These are phyloP conservation scores for Neolentinus lepideus DNA, from an alignment of 1,284 basidiomycete species.

Conservation along the genomic window DNA sequence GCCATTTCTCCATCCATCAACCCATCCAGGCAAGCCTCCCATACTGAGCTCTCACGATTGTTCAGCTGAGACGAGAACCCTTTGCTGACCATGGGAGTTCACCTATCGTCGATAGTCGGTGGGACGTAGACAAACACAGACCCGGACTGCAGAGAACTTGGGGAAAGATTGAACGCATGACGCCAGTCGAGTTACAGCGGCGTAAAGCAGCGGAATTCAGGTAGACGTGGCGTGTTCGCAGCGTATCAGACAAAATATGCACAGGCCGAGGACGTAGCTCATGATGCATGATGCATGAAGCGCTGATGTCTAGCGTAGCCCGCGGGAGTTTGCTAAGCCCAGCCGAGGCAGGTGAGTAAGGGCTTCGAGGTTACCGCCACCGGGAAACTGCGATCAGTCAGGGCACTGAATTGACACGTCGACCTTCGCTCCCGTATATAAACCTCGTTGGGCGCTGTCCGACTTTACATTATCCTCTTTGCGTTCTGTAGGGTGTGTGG, in stretches of 20 bases:
- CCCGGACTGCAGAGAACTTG: no score
- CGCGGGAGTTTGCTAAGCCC: not conserved
- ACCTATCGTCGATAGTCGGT: no score
- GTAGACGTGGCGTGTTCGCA: no score
- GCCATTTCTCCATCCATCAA: no score
- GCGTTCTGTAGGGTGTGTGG: slow-evolving; percentile 10
- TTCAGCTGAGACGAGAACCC: no score
- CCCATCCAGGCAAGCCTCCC: no score
- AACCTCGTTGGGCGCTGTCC: not conserved
- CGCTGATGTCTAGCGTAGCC: not conserved
- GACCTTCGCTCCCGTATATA: slow-evolving; percentile 4
- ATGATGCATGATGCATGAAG: not conserved
- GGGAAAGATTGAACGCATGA: no score
- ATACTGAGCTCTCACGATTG: no score
- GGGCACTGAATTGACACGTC: slow-evolving; percentile 16
- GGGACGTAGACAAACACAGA: no score
- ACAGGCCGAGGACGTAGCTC: not conserved
- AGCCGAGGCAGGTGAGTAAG: not conserved
- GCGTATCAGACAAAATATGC: not conserved
- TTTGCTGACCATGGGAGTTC: no score
- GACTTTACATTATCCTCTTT: slow-evolving; percentile 6
- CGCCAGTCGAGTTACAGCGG: no score
- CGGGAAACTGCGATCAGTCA: slow-evolving; percentile 1
- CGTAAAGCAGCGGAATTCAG: no score
- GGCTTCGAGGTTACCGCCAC: not conserved